Percentiles rank a stretch among this genome's conserved stretches.
These are phyloP conservation scores for Aspergillus aculeatus DNA, from an alignment of 2,329 filamentous ascomycete species.

Conservation along the genomic window DNA sequence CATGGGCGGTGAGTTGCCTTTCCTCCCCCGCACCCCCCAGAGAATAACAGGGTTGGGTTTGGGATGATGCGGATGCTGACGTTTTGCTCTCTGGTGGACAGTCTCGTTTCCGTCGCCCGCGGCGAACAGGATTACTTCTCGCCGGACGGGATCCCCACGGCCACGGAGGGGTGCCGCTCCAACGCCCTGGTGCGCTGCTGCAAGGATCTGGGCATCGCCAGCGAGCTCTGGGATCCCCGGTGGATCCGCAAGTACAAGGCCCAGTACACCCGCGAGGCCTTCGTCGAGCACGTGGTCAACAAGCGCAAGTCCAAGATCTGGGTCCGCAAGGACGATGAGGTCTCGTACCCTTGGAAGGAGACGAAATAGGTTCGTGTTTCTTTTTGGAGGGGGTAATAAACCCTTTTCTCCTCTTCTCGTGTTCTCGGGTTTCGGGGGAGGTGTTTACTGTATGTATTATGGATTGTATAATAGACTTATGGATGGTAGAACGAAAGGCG, in stretches of 20 bases:
- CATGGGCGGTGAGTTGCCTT: constrained; percentile 67
- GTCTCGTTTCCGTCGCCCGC: constrained; percentile 85
- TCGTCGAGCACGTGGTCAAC: constrained; percentile 81
- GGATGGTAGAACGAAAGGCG: background rate
- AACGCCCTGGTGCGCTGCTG: constrained; percentile 98
- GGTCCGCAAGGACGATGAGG: constrained; percentile 76
- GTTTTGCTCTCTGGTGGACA: constrained; percentile 37
- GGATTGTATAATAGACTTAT: background rate
- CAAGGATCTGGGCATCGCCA: constrained; percentile 93
- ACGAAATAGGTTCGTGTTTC: constrained; percentile 23
- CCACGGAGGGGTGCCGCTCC: constrained; percentile 94
- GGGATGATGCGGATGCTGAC: too few species aligned
- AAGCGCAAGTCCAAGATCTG: constrained; percentile 91
- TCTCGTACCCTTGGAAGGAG: constrained; percentile 64
- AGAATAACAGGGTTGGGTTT: too few species aligned
- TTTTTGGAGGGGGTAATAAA: too few species aligned
- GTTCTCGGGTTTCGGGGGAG: background rate
- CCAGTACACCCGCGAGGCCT: constrained; percentile 71
- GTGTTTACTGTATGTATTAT: background rate
- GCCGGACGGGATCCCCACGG: constrained; percentile 85
- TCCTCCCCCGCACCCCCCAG: too few species aligned
- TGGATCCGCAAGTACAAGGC: constrained; percentile 83
- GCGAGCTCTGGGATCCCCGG: constrained; percentile 92
- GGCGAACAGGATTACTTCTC: constrained; percentile 94
- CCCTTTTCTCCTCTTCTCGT: background rate